phyloP scores from a whole-genome alignment of 1,284 basidiomycete species.

The Fistulinella staudtii region DNA sequence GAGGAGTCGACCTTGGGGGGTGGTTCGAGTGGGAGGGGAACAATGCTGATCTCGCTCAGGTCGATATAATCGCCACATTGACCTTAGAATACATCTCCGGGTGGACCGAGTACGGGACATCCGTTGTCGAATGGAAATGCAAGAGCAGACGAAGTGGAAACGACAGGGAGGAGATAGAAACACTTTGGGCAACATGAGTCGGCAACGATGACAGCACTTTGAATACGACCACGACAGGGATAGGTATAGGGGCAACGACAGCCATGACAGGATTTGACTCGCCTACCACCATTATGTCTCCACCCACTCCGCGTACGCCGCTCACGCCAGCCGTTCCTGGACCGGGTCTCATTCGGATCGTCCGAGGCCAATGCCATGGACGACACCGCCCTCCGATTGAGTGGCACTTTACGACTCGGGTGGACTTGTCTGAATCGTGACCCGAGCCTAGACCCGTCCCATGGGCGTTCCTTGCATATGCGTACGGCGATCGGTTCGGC shows the following conservation, averaged over 20 bases:
- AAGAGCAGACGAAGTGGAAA: conserved; percentile 15
- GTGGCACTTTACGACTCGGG: conserved; percentile 50
- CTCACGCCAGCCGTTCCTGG: conserved; percentile 16
- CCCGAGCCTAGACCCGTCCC: conserved; percentile 36
- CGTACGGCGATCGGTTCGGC: conserved; percentile 21
- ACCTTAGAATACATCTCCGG: conserved; percentile 32
- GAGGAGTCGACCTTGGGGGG: conserved; percentile 28
- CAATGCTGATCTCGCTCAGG: conserved; percentile 8
- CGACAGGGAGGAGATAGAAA: conserved; percentile 32
- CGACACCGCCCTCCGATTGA: conserved; percentile 65
- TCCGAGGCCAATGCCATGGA: conserved; percentile 61
- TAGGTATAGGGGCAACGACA: neutral
- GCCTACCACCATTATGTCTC: conserved; percentile 24
- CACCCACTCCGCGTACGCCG: conserved; percentile 4
- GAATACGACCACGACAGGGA: neutral
- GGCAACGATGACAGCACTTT: neutral
- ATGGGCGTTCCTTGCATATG: conserved; percentile 20
- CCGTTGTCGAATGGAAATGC: conserved; percentile 20
- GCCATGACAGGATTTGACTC: conserved; percentile 40
- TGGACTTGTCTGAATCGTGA: conserved; percentile 50
- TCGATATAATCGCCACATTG: conserved; percentile 31
- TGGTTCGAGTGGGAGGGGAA: conserved; percentile 29
- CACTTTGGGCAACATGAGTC: conserved; percentile 16
- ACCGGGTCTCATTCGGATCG: conserved; percentile 28
- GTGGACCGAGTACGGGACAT: conserved; percentile 8